Base-by-base conservation (phyloP, 352 stramenopile genomes). In the Globisporangium nunn region DNA sequence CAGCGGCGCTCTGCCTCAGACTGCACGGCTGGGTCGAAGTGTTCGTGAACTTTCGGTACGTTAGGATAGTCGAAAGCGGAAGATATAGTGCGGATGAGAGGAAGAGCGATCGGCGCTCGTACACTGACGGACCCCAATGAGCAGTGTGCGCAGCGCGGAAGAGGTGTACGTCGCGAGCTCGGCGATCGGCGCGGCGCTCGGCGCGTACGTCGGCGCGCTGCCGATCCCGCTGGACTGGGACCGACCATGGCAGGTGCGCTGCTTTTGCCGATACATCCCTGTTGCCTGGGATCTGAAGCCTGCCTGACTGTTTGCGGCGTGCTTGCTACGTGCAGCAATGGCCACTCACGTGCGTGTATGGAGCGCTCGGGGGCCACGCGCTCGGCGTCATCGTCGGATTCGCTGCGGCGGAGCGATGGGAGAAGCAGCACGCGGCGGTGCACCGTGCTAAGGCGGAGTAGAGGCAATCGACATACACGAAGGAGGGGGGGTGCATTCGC, bases 181-280 rank as follows among this genome's bases (percentile, higher is more conserved):
- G 12, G 68, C 64, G 4, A 72, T 91, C 35, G 81, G 81, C 31
- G 71, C 78, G 12, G 70, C 73, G 15, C 46, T 93, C 4, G 85
- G 85, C 45, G 71, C 74, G 0, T 95, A 92, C 53, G 17, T 90
- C 28, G 85, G 85, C 28, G 82, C 83, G 28, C 52, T 95, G 10
- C 79, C 85, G 44, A 90, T 95, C 63, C 85, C 85, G 2, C 58
- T 95, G 6, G 85, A 95, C 53, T 95, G 85, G 85, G 85, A 95
- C 71, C 83, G 83, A 33, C 85, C 85, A 35, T 95, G 83, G 85
- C 85, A 95, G 78, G 80, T 89, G 69, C 48, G 63, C n/a, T 37
- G 33, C 1, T 23, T 23, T 23, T 23, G 23, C 23, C 23, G 23
- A 23, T 23, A 23, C 23, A 23, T 23, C 23, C 23, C 23, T 23